A percentile compares a stretch with the other conserved stretches of the same genome.
These are phyloP conservation scores for Coniferiporia weirii DNA, from an alignment of 1,284 basidiomycete genomes.

Conservation along the genomic window DNA sequence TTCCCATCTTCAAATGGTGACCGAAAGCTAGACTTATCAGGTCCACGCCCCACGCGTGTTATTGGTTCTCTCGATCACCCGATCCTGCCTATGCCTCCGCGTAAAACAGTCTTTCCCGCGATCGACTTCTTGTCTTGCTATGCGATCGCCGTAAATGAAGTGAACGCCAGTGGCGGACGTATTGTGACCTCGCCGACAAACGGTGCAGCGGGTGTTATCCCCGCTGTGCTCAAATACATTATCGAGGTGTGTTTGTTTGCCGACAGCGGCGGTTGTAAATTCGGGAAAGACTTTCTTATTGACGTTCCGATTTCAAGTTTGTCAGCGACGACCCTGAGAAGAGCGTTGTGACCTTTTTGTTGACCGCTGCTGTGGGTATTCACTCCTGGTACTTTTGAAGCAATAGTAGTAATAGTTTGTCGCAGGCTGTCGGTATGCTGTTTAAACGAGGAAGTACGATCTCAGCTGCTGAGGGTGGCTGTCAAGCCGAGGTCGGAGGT, in stretches of 20 bases:
- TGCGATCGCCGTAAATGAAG: slow-evolving; percentile 87
- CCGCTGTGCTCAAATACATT: slow-evolving; percentile 85
- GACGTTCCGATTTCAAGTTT: slow-evolving; percentile 45
- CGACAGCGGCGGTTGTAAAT: neutral
- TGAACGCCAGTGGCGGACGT: slow-evolving; percentile 87
- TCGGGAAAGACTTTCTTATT: neutral
- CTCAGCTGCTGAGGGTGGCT: slow-evolving; percentile 90
- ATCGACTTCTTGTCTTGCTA: slow-evolving; percentile 94
- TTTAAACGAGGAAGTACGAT: slow-evolving; percentile 98
- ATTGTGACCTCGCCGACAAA: slow-evolving; percentile 95
- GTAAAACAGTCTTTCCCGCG: slow-evolving; percentile 83
- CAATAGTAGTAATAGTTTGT: slow-evolving; percentile 6
- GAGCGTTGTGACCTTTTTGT: slow-evolving; percentile 79
- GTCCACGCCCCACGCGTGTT: slow-evolving; percentile 46
- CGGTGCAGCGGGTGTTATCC: slow-evolving; percentile 88
- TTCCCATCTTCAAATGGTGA: neutral
- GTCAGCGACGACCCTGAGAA: slow-evolving; percentile 86
- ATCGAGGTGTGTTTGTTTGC: slow-evolving; percentile 50
- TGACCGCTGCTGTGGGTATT: slow-evolving; percentile 69
- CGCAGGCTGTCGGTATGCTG: slow-evolving; percentile 87
- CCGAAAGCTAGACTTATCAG: neutral
- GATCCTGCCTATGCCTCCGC: slow-evolving; percentile 77
- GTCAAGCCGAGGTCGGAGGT: slow-evolving; percentile 84
- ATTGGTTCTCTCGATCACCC: slow-evolving; percentile 81
- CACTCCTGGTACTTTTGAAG: neutral